phyloP scores from a whole-genome alignment of 305 asterid genomes.

The Rubia balearica region DNA sequence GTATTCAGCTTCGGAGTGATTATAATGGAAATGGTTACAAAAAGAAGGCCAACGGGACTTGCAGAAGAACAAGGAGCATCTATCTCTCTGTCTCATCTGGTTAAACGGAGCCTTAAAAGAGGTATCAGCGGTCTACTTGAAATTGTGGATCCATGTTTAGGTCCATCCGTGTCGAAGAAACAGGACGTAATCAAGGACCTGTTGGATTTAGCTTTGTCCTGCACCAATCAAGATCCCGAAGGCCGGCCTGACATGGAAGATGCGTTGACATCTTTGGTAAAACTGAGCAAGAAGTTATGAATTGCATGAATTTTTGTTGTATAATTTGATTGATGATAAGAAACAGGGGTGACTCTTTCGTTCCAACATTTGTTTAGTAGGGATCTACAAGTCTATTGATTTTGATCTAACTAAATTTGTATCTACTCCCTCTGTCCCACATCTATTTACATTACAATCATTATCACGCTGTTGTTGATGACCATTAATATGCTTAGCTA shows the following conservation, averaged over 20 bases:
- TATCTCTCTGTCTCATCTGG: conserved; percentile 56
- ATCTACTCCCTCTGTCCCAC: too few species aligned
- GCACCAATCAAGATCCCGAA: conserved; percentile 55
- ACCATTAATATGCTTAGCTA: too few species aligned
- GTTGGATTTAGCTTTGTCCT: conserved; percentile 54
- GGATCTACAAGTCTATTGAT: too few species aligned
- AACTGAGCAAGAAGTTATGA: conserved; percentile 36
- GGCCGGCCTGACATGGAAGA: conserved; percentile 65
- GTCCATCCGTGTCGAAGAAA: conserved; percentile 29
- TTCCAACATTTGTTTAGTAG: too few species aligned
- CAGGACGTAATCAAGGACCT: conserved; percentile 45
- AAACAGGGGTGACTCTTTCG: too few species aligned
- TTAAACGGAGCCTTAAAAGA: conserved; percentile 33
- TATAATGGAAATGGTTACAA: conserved; percentile 63
- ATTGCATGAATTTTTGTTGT: too few species aligned
- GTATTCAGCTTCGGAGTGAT: conserved; percentile 79
- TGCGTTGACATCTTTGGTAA: conserved; percentile 43
- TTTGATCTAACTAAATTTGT: too few species aligned
- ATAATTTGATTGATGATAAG: too few species aligned
- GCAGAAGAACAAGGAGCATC: conserved; percentile 44
- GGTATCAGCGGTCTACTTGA: conserved; percentile 35
- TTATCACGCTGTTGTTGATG: too few species aligned
- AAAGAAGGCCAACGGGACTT: conserved; percentile 68
- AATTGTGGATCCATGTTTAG: conserved; percentile 48
- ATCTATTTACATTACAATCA: too few species aligned